Evolutionary conservation across 768 basidiomycete species (phyloP).

Genomic region (Tylopilus plumbeoviolaceoides): DNA sequence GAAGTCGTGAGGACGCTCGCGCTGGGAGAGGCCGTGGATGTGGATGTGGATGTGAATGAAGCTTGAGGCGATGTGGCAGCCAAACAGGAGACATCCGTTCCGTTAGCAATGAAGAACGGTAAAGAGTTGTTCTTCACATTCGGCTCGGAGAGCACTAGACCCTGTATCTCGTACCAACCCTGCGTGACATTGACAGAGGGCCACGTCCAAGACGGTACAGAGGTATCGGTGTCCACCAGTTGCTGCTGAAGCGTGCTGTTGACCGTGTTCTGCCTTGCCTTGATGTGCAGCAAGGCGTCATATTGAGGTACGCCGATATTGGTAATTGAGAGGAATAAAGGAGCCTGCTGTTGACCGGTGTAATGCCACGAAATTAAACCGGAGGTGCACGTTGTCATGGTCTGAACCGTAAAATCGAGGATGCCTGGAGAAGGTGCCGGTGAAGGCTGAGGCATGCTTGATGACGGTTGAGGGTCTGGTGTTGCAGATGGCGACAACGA

Average conservation of each 20-base stretch:
- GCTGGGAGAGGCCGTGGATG: constrained; percentile 10
- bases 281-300: constrained; percentile 8
- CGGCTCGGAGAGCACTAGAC: constrained; percentile 7
- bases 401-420: constrained; percentile 24
- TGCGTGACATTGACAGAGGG: constrained; percentile 40
- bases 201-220: constrained; percentile 37
- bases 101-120: constrained; percentile 36
- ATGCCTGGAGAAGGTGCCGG: constrained; percentile 8
- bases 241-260: constrained; percentile 11
- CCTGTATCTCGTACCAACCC: constrained; percentile 45
- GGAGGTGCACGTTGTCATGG: constrained; percentile 34
- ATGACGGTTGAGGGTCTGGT: constrained; percentile 12
- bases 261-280: not conserved
- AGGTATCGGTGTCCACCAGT: constrained; percentile 30
- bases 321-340: constrained; percentile 36
- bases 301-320: constrained; percentile 35
- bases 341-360: constrained; percentile 27
- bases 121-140: constrained; percentile 18
- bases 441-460: constrained; percentile 10
- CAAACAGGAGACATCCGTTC: constrained; percentile 36
- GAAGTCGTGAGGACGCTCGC: constrained; percentile 14
- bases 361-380: constrained; percentile 40
- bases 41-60: not conserved
- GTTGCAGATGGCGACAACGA: too few species aligned
- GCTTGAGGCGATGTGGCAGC: constrained; percentile 5